Evolutionary conservation across 2,329 filamentous ascomycete species (phyloP).

Genomic region (Alternaria gansuensis): DNA sequence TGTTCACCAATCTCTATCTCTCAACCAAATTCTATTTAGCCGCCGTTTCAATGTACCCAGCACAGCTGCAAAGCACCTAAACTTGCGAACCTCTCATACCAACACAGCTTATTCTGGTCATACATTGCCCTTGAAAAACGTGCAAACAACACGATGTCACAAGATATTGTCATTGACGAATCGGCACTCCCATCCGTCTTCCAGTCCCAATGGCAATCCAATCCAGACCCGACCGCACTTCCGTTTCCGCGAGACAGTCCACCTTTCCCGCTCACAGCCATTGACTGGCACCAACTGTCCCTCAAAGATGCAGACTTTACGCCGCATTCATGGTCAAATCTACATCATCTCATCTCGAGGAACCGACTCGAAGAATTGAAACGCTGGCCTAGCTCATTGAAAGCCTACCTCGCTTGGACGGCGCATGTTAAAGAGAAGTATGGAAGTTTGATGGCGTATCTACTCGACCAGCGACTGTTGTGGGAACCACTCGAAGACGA

Average conservation of each 20-base stretch:
- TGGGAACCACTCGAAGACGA: conserved; percentile 55
- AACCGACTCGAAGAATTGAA: conserved; percentile 66
- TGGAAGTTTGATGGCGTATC: conserved; percentile 65
- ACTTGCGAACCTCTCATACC: not conserved
- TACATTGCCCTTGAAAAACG: not conserved
- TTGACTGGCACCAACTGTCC: conserved; percentile 48
- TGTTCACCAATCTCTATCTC: not conserved
- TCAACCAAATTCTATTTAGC: no score
- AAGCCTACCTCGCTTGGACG: conserved; percentile 68
- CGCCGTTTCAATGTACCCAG: not conserved
- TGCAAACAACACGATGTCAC: conserved; percentile 22
- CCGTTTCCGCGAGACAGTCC: conserved; percentile 48
- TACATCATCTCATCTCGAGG: conserved; percentile 50
- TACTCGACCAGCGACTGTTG: conserved; percentile 63
- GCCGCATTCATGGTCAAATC: conserved; percentile 48
- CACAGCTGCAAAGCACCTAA: not conserved
- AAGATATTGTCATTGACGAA: conserved; percentile 27
- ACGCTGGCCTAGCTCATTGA: conserved; percentile 66
- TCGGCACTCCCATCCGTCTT: conserved; percentile 44
- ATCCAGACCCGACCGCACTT: conserved; percentile 46
- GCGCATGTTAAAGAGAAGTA: conserved; percentile 63
- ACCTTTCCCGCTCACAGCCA: conserved; percentile 48
- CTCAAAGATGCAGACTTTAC: conserved; percentile 46
- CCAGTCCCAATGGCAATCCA: conserved; percentile 41
- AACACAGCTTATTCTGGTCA: not conserved